Evolutionary conservation across 2,329 filamentous ascomycete species (phyloP), one percentile per base, ranked within the genome.

Genomic region (Spiromastix sp.): DNA sequence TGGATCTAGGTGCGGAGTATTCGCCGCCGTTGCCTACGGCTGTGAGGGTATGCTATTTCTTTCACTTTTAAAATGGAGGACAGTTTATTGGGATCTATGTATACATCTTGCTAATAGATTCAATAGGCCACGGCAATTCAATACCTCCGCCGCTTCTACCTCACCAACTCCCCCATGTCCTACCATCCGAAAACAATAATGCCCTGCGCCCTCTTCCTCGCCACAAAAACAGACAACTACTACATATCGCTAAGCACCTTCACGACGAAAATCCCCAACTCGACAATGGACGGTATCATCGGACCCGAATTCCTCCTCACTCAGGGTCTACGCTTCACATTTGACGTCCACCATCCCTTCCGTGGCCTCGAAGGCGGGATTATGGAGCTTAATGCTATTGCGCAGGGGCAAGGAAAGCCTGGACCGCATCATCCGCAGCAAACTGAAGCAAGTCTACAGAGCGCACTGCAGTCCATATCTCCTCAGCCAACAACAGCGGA

Each of bases 101-200:
- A 12, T 13, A 8, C 7, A 15, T 22, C 32, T 17, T 36, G 8
- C 18, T 7, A 34, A 36, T 18, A 19, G 11, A 9, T 19, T 24
- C 3, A 30, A 38, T 34, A 77, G 71, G 78, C 81, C 17, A 94
- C 87, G 5, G 85, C 85, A 3, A 82, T 89, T 42, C 78, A 93
- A 52, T 95, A 93, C 56, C 72, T 98, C 41, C 82, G 85, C 37
- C 82, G 91, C 39, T 96, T 98, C 70, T 98, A 96, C 65, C 73
- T 94, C 24, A 89, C 83, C 52, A 94, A 96, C 62, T 93, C 84
- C 26, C 77, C 87, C 51, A 94, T 96, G 84, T 94, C 87, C 19
- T 96, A 98, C 56, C 84, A 89, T 42, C 89, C 87, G 0, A 82
- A 84, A 42, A 79, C 85, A 43, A 82, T 96, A 46, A 78, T 93